Conservation (phyloP, 108 stramenopile genomes). For the Phaeodactylum tricornutum region DNA sequence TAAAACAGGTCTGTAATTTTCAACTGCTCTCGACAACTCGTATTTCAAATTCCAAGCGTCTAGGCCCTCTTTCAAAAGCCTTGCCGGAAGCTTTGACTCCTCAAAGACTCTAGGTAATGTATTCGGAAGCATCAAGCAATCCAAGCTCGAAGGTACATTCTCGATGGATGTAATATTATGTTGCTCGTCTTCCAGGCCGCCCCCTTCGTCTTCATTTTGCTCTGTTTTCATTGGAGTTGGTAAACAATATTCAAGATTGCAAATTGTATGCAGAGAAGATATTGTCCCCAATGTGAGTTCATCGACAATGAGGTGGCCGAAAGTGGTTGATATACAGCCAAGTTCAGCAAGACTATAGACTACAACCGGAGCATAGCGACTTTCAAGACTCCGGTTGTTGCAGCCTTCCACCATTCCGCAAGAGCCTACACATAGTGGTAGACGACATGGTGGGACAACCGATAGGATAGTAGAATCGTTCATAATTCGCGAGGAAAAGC, state of each 20-base stretch:
- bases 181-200: background rate
- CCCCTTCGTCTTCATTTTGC: constrained; percentile 2
- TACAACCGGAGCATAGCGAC: background rate
- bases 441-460: constrained; percentile 33
- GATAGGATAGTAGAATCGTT: constrained; percentile 47
- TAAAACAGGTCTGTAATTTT: background rate
- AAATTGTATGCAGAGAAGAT: too few species aligned
- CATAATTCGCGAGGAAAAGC: constrained; percentile 23
- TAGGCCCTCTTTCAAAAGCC: constrained; percentile 6
- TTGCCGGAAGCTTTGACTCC: background rate
- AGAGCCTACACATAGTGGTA: background rate
- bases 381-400: background rate
- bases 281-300: too few species aligned
- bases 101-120: background rate
- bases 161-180: background rate
- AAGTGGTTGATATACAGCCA: background rate
- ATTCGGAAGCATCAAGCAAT: constrained; percentile 3
- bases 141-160: too few species aligned
- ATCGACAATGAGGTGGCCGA: background rate
- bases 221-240: too few species aligned
- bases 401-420: background rate
- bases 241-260: too few species aligned
- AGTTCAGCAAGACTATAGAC: background rate
- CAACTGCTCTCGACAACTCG: background rate
- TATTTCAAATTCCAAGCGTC: background rate